phyloP scores from a whole-genome alignment of 1,284 basidiomycete genomes.

The Mycena citricolor region DNA sequence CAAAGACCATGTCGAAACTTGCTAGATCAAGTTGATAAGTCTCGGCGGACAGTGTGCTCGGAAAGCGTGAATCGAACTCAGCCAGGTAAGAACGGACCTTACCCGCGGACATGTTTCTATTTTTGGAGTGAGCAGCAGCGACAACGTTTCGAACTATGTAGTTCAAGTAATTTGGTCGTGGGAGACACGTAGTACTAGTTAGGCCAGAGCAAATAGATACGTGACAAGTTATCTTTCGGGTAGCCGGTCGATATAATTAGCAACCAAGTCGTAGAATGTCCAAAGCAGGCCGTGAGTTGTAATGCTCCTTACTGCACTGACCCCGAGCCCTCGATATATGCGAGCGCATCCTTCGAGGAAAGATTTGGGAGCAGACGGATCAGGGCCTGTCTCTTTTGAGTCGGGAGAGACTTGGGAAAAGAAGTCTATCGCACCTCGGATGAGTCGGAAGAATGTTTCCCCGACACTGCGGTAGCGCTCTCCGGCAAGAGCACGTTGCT shows the following conservation, averaged over 20 bases:
- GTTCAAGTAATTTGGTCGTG: constrained; percentile 9
- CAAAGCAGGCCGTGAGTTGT: constrained; percentile 82
- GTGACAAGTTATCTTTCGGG: constrained; percentile 35
- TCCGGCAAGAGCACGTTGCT: constrained; percentile 83
- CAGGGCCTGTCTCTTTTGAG: constrained; percentile 53
- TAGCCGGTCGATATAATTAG: constrained; percentile 72
- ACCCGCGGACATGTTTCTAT: neutral
- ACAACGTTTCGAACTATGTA: constrained; percentile 15
- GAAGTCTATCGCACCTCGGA: constrained; percentile 54
- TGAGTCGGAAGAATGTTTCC: constrained; percentile 75
- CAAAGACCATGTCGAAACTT: no score
- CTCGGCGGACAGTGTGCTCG: no score
- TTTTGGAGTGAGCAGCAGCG: neutral
- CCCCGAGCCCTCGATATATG: constrained; percentile 84
- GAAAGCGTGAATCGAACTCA: neutral
- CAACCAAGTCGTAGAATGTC: constrained; percentile 79
- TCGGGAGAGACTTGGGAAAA: neutral
- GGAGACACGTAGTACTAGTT: no score
- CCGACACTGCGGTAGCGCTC: constrained; percentile 63
- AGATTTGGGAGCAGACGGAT: constrained; percentile 70
- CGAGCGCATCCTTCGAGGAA: constrained; percentile 67
- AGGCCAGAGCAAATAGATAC: no score
- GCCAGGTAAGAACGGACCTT: neutral
- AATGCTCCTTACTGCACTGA: constrained; percentile 78
- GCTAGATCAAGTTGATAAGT: no score